Evolutionary conservation across 2,329 filamentous ascomycete species (phyloP).

Genomic region (Eutypella sp.): DNA sequence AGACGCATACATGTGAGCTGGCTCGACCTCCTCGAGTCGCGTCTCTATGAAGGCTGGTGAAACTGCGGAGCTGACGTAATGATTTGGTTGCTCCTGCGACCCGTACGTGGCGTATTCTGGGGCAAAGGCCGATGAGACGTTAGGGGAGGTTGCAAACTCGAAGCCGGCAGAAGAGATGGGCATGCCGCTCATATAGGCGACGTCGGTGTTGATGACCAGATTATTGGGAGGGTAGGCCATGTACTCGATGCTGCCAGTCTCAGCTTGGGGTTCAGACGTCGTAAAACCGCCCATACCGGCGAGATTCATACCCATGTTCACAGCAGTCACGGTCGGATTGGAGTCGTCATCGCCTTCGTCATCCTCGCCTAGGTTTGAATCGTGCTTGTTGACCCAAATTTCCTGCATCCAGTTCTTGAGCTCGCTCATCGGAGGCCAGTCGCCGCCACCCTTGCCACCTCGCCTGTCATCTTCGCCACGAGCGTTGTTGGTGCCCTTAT

Average conservation of each 20-base stretch:
- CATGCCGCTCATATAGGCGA: conserved; percentile 14
- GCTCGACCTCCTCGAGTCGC: conserved; percentile 21
- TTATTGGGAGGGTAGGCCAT: conserved; percentile 10
- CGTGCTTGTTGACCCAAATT: conserved; percentile 36
- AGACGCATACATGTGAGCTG: conserved; percentile 21
- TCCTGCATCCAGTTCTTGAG: conserved; percentile 58
- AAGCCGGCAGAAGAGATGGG: conserved; percentile 28
- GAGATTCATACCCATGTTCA: conserved; percentile 14
- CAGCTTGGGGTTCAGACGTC: not conserved
- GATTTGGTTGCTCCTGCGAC: conserved; percentile 18
- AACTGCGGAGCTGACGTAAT: conserved; percentile 18
- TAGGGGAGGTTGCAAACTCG: conserved; percentile 18
- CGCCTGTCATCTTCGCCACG: conserved; percentile 42
- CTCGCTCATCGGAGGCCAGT: conserved; percentile 52
- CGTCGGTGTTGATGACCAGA: conserved; percentile 14
- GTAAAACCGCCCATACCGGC: conserved; percentile 20
- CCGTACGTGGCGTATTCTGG: conserved; percentile 14
- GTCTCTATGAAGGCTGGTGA: conserved; percentile 23
- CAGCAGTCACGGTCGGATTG: conserved; percentile 23
- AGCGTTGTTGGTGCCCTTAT: conserved; percentile 28
- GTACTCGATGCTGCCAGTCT: conserved; percentile 14
- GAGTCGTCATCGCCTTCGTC: conserved; percentile 37
- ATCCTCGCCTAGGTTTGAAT: conserved; percentile 22
- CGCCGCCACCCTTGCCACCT: conserved; percentile 49
- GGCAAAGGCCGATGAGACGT: conserved; percentile 15